A percentile compares a stretch with the other conserved stretches of the same genome.
Conservation (phyloP, 768 basidiomycete genomes). For the Lactarius hengduanensis region DNA sequence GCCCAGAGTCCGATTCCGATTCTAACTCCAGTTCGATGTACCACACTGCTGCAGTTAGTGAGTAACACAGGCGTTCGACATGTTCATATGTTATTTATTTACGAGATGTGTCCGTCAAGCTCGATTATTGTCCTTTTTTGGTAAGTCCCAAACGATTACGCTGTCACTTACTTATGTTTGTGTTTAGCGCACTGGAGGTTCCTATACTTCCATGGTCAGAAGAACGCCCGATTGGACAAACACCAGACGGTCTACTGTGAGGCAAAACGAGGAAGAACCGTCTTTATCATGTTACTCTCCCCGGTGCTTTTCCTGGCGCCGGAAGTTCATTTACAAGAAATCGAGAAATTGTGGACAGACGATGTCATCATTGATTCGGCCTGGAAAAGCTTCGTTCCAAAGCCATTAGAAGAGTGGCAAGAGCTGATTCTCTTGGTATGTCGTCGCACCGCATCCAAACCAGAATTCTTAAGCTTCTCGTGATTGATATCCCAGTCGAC, state of each 20-base stretch:
- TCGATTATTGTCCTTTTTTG: not conserved
- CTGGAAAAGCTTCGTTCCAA: not conserved
- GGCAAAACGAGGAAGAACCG: not conserved
- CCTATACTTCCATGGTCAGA: not conserved
- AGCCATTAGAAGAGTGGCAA: not conserved
- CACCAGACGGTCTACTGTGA: not conserved
- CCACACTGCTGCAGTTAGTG: not conserved
- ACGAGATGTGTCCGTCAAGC: not conserved
- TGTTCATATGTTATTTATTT: not conserved
- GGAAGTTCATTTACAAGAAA: not conserved
- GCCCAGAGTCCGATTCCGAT: not conserved
- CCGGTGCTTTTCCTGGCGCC: not conserved
- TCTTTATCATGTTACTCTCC: not conserved
- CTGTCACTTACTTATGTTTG: too few relatives aligned
- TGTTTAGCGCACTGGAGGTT: not conserved
- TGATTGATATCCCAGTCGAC: conserved; percentile 29
- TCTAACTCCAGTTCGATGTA: not conserved
- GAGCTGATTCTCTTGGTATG: not conserved
- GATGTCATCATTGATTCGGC: not conserved
- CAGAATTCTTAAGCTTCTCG: not conserved
- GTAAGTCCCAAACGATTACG: too few relatives aligned
- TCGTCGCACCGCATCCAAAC: not conserved
- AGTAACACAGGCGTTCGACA: not conserved
- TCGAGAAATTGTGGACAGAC: not conserved
- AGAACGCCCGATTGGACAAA: not conserved